Percentiles rank a stretch among this genome's conserved stretches.
Evolutionary conservation across 2,329 filamentous ascomycete species (phyloP).

Genomic region (Xylariaceae sp.): DNA sequence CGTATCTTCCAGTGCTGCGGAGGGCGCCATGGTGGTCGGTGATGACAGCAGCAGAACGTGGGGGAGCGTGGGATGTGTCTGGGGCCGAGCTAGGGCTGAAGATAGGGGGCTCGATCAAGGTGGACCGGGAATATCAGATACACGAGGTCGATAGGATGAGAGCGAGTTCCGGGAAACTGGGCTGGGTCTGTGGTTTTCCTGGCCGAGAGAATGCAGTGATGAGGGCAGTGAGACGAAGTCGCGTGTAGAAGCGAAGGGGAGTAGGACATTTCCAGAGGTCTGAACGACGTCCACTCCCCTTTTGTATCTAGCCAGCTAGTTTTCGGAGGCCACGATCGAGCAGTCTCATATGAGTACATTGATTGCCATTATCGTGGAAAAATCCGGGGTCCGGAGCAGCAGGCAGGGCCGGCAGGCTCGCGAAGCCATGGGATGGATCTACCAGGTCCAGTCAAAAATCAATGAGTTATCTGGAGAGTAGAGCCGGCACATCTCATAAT

Average conservation of each 20-base stretch:
- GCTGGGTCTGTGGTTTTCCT: too few species aligned
- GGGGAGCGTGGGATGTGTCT: slow-evolving; percentile 21
- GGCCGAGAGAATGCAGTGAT: too few species aligned
- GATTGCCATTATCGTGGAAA: slow-evolving; percentile 7
- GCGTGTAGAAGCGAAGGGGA: slow-evolving; percentile 4
- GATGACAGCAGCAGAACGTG: slow-evolving; percentile 26
- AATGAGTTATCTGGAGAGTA: slow-evolving; percentile 28
- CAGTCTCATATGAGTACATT: slow-evolving; percentile 5
- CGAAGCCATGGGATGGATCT: slow-evolving; percentile 11
- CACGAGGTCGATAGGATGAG: too few species aligned
- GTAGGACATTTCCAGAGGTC: slow-evolving; percentile 4
- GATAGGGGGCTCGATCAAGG: too few species aligned
- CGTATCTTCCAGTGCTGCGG: slow-evolving; percentile 34
- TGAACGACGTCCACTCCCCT: slow-evolving; percentile 7
- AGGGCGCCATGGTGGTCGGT: slow-evolving; percentile 43
- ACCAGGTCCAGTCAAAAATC: slow-evolving; percentile 29
- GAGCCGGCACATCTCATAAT: slow-evolving; percentile 23
- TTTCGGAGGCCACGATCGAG: not conserved
- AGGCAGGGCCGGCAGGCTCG: slow-evolving; percentile 8
- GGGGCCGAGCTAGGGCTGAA: too few species aligned
- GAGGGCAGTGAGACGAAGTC: slow-evolving; percentile 2
- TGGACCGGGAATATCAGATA: too few species aligned
- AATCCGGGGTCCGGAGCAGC: slow-evolving; percentile 11
- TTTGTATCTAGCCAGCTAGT: slow-evolving; percentile 6
- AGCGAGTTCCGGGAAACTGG: too few species aligned